phyloP scores from a whole-genome alignment of 805 yeast genomes.

The Naumovozyma baii region DNA sequence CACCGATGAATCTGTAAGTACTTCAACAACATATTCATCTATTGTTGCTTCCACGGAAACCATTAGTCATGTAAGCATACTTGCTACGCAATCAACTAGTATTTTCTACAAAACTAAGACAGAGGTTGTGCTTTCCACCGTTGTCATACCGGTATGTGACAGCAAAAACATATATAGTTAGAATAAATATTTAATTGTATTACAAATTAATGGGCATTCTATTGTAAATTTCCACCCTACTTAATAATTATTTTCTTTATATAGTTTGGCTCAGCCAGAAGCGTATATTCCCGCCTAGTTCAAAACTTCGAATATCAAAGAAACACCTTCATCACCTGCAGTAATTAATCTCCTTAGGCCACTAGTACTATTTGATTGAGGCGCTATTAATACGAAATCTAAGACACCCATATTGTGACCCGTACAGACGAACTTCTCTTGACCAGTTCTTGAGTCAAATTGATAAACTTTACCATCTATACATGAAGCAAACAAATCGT shows the following conservation, averaged over 20 bases:
- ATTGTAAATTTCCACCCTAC: not conserved
- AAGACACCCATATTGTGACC: conserved; percentile 94
- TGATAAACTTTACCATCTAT: conserved; percentile 81
- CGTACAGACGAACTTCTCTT: conserved; percentile 61
- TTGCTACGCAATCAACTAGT: not conserved
- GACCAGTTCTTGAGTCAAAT: conserved; percentile 86
- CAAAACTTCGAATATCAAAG: conserved; percentile 51
- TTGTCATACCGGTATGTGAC: not conserved
- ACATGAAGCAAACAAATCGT: conserved; percentile 56
- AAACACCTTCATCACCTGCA: conserved; percentile 96
- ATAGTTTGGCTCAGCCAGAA: not conserved
- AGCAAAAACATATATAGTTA: not conserved
- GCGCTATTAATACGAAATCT: conserved; percentile 63
- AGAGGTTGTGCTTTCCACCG: not conserved
- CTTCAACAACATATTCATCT: too few species aligned
- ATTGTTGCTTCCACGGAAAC: too few species aligned
- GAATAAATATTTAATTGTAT: too few species aligned
- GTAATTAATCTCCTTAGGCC: conserved; percentile 52
- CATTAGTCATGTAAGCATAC: too few species aligned
- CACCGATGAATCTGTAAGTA: too few species aligned
- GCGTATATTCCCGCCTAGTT: conserved; percentile 9
- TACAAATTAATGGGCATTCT: not conserved
- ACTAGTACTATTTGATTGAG: conserved; percentile 14
- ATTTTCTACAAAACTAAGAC: not conserved
- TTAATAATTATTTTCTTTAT: too few species aligned